Evolutionary conservation across 257 asterid genomes (phyloP).

Genomic region (Nemophila menziesii): DNA sequence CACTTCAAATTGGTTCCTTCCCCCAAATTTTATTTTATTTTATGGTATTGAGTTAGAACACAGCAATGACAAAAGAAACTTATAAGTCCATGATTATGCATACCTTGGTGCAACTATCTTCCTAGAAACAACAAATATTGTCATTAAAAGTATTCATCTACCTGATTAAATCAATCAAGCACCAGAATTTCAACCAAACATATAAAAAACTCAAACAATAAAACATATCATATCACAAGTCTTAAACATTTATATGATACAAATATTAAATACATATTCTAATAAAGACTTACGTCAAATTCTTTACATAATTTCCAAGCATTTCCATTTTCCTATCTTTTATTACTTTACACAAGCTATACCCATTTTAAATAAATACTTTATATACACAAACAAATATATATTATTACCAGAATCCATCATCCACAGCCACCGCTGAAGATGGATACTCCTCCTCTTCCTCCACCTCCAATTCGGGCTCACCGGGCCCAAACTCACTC

Average conservation of each 20-base stretch:
- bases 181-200: not conserved
- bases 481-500: slow-evolving; percentile 43
- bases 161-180: not conserved
- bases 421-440: slow-evolving; percentile 43
- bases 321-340: slow-evolving; percentile 12
- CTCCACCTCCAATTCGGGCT: slow-evolving; percentile 80
- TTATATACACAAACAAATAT: slow-evolving; percentile 38
- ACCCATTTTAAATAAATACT: slow-evolving; percentile 14
- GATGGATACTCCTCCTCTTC: slow-evolving; percentile 40
- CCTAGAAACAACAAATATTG: too few species aligned
- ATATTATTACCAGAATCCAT: slow-evolving; percentile 60
- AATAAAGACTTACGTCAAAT: slow-evolving; percentile 12
- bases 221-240: not conserved
- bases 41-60: too few species aligned
- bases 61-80: too few species aligned
- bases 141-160: too few species aligned
- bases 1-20: too few species aligned
- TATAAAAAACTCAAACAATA: not conserved
- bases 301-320: slow-evolving; percentile 6
- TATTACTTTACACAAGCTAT: slow-evolving; percentile 15
- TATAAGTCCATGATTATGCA: too few species aligned
- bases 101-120: too few species aligned
- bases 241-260: not conserved
- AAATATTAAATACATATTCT: slow-evolving; percentile 7
- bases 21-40: too few species aligned